These are phyloP conservation scores for Coniella lustricola DNA, from an alignment of 2,329 filamentous ascomycete genomes.

Conservation along the genomic window DNA sequence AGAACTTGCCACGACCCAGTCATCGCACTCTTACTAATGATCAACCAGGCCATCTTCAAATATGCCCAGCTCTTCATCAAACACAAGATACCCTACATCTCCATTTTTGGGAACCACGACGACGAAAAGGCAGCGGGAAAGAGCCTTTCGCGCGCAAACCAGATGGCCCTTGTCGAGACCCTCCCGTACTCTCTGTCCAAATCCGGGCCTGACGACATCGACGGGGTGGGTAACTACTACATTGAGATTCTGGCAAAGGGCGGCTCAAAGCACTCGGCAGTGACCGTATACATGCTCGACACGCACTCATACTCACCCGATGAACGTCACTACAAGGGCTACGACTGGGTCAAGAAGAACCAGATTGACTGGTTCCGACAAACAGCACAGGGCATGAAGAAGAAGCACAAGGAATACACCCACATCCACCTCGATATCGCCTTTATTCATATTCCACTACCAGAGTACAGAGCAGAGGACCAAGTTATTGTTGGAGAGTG, in stretches of 20 bases:
- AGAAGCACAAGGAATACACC: constrained; percentile 74
- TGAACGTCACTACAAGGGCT: constrained; percentile 80
- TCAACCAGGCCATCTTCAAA: constrained; percentile 75
- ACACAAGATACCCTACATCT: constrained; percentile 81
- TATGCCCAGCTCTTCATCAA: constrained; percentile 77
- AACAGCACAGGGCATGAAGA: constrained; percentile 67
- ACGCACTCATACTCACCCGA: constrained; percentile 89
- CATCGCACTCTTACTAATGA: constrained; percentile 5
- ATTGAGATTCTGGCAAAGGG: constrained; percentile 81
- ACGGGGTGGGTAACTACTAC: constrained; percentile 91
- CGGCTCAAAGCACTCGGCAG: constrained; percentile 73
- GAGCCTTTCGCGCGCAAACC: constrained; percentile 64
- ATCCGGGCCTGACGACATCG: constrained; percentile 74
- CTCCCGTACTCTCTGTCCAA: constrained; percentile 85
- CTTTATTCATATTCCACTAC: constrained; percentile 94
- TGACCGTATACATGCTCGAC: constrained; percentile 93
- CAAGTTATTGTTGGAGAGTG: constrained; percentile 62
- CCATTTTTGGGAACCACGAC: constrained; percentile 96
- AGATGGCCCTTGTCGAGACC: constrained; percentile 81
- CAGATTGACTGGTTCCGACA: constrained; percentile 93
- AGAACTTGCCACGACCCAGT: no score
- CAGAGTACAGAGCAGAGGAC: constrained; percentile 66
- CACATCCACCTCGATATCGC: constrained; percentile 92
- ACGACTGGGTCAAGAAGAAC: constrained; percentile 92
- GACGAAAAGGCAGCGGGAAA: constrained; percentile 57